Evolutionary conservation across 306 rosid genomes (phyloP).

Genomic region (Cyclanthera cordifolia): DNA sequence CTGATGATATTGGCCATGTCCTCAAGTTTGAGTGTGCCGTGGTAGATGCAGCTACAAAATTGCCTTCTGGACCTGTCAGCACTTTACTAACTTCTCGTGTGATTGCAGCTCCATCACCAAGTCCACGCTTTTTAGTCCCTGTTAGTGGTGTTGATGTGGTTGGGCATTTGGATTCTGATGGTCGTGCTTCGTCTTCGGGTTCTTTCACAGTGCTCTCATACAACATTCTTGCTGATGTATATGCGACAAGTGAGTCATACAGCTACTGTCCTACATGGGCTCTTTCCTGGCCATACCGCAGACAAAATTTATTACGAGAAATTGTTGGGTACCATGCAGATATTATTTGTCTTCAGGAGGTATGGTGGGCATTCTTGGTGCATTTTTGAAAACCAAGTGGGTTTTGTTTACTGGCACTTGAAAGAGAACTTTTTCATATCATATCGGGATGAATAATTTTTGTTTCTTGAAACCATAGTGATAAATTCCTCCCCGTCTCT

Average conservation of each 20-base stretch:
- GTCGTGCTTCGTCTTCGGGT: constrained; percentile 54
- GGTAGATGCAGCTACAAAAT: constrained; percentile 61
- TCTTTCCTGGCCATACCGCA: constrained; percentile 94
- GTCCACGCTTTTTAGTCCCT: constrained; percentile 56
- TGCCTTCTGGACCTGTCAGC: constrained; percentile 50
- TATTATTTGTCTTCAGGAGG: constrained; percentile 98
- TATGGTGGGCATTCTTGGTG: constrained; percentile 14
- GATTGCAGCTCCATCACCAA: constrained; percentile 90
- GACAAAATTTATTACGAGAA: constrained; percentile 87
- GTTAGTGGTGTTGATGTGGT: constrained; percentile 51
- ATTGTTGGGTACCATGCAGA: constrained; percentile 87
- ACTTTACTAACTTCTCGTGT: constrained; percentile 73
- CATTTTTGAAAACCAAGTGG: neutral
- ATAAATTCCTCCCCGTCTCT: neutral
- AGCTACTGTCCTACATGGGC: constrained; percentile 97
- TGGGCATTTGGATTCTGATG: constrained; percentile 65
- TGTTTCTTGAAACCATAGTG: neutral
- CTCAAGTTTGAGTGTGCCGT: constrained; percentile 89
- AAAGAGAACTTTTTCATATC: neutral
- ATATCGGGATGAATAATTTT: neutral
- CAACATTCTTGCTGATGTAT: constrained; percentile 76
- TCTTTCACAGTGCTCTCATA: constrained; percentile 83
- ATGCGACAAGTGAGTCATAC: constrained; percentile 70
- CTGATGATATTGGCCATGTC: constrained; percentile 83
- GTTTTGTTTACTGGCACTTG: constrained; percentile 1